Evolutionary conservation across 495 filamentous ascomycete genomes (phyloP), one percentile per base, ranked within the genome.

Genomic region (Astrothelium macrocarpum): DNA sequence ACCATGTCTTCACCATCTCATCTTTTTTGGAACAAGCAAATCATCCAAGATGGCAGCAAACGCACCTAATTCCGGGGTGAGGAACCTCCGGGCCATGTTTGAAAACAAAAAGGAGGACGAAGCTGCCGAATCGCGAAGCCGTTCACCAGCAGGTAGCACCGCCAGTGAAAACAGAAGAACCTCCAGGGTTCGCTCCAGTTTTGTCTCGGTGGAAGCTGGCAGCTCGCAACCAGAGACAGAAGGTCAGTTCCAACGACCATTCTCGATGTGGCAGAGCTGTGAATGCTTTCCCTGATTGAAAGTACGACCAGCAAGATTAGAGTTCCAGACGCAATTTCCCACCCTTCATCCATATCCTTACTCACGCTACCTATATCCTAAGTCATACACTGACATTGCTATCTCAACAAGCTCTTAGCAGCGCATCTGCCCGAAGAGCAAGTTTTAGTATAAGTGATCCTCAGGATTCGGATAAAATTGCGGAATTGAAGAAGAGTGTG

Each of bases 11-110:
- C 49, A 20, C 29, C 49, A 29, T 2, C 25, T 16, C 23, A 9
- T 56, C 49, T 29, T 56, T 26, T 20, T n/a, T 49, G 14, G 12
- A 4, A 56, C 26, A 16, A 56, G n/a, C 49, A 26, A 20, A 29
- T 29, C 16, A 28, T 16, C 25, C 49, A 56, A 56, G 7, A 85
- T 85, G 82, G 74, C 79, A 62, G 74, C 77, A 36, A 76, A 73
- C 68, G 77, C 75, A 45, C 74, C 78, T 53, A 72, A 66, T 65
- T 77, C 76, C 59, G 84, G 83, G 53, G 82, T 88, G 65, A 79
- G 82, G 73, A 90, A 87, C 77, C 83, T 96, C 64, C 84, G 90
- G 62, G 91, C 91, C 69, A 90, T 90, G 80, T 96, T 96, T 72
- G 91, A 96, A 79, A 84, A 83, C 71, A 81, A 77, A 61, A n/a